These are phyloP conservation scores for Talaromyces sp. DNA, from an alignment of 2,329 filamentous ascomycete species.

Conservation along the genomic window DNA sequence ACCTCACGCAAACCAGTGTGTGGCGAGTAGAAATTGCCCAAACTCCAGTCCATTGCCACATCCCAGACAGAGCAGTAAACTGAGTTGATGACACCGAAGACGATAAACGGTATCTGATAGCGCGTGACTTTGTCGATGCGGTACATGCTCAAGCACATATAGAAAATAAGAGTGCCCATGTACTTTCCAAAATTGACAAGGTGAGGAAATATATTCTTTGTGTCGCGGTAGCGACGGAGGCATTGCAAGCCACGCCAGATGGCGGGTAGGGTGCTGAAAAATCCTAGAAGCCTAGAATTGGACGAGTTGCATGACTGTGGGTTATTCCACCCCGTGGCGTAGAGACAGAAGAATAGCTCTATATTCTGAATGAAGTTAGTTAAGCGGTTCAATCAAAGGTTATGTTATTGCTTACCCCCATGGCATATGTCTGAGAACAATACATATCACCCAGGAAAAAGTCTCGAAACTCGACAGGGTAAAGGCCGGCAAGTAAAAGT, in stretches of 20 bases:
- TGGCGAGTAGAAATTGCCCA: slow-evolving; percentile 70
- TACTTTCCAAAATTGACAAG: slow-evolving; percentile 92
- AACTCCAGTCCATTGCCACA: slow-evolving; percentile 89
- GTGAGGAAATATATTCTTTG: slow-evolving; percentile 82
- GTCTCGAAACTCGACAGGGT: slow-evolving; percentile 92
- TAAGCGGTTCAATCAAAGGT: not conserved
- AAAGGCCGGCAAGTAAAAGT: slow-evolving; percentile 74
- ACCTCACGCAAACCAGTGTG: slow-evolving; percentile 67
- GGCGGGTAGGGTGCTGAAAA: slow-evolving; percentile 74
- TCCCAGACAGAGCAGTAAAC: slow-evolving; percentile 90
- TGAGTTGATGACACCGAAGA: slow-evolving; percentile 73
- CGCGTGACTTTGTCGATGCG: slow-evolving; percentile 59
- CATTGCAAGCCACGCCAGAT: slow-evolving; percentile 92
- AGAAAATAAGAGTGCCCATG: slow-evolving; percentile 71
- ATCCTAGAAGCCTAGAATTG: slow-evolving; percentile 76
- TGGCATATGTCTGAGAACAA: slow-evolving; percentile 87
- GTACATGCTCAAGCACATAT: slow-evolving; percentile 73
- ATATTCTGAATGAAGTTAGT: slow-evolving; percentile 58
- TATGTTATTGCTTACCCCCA: slow-evolving; percentile 57
- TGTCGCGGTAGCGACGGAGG: slow-evolving; percentile 81
- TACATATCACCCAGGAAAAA: slow-evolving; percentile 98
- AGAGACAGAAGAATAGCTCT: slow-evolving; percentile 90
- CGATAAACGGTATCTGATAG: slow-evolving; percentile 66
- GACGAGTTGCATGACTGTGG: slow-evolving; percentile 77
- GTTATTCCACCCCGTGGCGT: slow-evolving; percentile 68